Base-by-base conservation (phyloP, 352 stramenopile species). In the Thraustochytrium striatum region DNA sequence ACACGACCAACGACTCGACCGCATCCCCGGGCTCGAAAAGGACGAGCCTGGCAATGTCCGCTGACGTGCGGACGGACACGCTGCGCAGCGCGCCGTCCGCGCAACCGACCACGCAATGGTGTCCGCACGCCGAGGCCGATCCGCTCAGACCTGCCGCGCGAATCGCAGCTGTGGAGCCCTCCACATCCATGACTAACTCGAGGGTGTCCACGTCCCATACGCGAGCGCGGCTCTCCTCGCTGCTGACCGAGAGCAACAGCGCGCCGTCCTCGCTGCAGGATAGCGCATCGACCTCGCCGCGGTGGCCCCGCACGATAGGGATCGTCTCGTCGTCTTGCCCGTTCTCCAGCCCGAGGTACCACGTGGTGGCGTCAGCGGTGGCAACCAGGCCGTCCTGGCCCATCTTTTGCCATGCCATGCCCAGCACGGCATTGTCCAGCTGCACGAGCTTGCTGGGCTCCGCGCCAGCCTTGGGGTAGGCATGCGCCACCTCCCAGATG, bases 301-400 rank as follows among this genome's bases (percentile, higher is more conserved):
- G 16, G 61, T 41, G 41, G 3, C 41, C 39, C 7, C 52, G 39
- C 32, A 58, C 32, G 52, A 75, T 16, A 5, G 65, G 65, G 5
- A 75, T 38, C 8, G 28, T 16, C 3, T 44, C 30, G 19, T 58
- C 19, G 8, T 70, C 3, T 25, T 25, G 21, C 8, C 41, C 44
- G 32, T 39, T 75, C 35, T 30, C n/a, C n/a, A n/a, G n/a, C n/a
- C n/a, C n/a, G n/a, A n/a, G 41, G 50, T 75, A 75, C 35, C 43
- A 16, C 8, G 30, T 55, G 21, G 28, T 9, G 19, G 11, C 39
- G 0, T 28, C 41, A 7, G 52, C 44, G 3, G 65, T 75, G 8
- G 36, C 28, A 9, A 75, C 65, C 19, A 75, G 52, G 44, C 65
- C 65, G 25, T 75, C 65, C 7, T 41, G 2, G 35, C 65, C 65